Evolutionary conservation across 2,329 filamentous ascomycete species (phyloP).

Genomic region (Neoarthrinium moseri): DNA sequence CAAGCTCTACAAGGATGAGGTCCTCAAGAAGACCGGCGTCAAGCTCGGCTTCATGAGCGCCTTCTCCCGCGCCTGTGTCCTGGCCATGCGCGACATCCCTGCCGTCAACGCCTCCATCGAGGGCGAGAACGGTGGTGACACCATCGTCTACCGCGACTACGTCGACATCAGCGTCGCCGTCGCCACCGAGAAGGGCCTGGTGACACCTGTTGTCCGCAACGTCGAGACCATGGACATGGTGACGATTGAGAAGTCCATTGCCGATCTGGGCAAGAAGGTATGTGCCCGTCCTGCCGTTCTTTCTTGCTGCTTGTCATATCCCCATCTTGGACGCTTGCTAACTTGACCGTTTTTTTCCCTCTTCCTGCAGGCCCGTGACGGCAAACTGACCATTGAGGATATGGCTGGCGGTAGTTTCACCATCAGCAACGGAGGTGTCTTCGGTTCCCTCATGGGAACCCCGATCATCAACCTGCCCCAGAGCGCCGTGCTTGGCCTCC

Average conservation of each 20-base stretch:
- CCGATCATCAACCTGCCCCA: slow-evolving; percentile 98
- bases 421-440: slow-evolving; percentile 96
- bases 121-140: slow-evolving; percentile 90
- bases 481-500: slow-evolving; percentile 85
- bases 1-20: slow-evolving; percentile 94
- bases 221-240: slow-evolving; percentile 86
- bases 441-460: slow-evolving; percentile 95
- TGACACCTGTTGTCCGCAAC: slow-evolving; percentile 95
- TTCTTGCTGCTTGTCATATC: neutral
- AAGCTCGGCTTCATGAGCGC: slow-evolving; percentile 99
- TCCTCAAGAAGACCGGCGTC: slow-evolving; percentile 92
- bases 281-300: slow-evolving; percentile 15
- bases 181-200: slow-evolving; percentile 94
- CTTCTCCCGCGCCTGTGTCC: slow-evolving; percentile 83
- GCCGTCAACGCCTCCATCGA: slow-evolving; percentile 96
- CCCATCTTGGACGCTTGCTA: neutral
- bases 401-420: slow-evolving; percentile 99
- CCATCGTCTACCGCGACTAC: slow-evolving; percentile 97
- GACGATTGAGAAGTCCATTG: slow-evolving; percentile 85
- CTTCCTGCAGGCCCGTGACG: slow-evolving; percentile 74
- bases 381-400: slow-evolving; percentile 97
- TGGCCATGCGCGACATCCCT: slow-evolving; percentile 94
- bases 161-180: slow-evolving; percentile 97
- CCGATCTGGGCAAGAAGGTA: slow-evolving; percentile 94
- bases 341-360: slow-evolving; percentile 12